Conservation (phyloP, 106 monocot species). For the Allium sativum region DNA sequence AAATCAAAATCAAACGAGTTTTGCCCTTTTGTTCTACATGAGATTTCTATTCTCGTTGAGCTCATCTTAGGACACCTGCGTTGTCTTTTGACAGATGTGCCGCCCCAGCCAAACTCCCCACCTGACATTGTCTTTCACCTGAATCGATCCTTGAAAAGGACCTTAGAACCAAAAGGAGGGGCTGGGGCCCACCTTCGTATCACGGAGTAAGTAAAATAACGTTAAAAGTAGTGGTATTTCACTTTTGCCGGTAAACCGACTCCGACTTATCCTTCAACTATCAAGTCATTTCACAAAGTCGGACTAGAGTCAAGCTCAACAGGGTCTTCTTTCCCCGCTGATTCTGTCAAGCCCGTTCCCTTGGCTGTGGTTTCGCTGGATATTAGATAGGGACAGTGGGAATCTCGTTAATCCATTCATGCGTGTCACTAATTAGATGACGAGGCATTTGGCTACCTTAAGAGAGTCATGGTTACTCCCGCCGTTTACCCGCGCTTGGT, state of each 20-base stretch:
- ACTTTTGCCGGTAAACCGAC: not conserved
- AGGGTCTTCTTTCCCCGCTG: constrained; percentile 32
- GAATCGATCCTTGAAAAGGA: too few relatives aligned
- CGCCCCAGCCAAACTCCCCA: constrained; percentile 76
- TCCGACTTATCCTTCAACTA: constrained; percentile 20
- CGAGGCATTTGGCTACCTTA: constrained; percentile 78
- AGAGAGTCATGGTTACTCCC: constrained; percentile 71
- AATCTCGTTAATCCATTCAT: constrained; percentile 83
- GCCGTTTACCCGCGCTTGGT: constrained; percentile 55
- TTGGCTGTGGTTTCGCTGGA: constrained; percentile 74
- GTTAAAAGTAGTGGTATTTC: not conserved
- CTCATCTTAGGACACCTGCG: constrained; percentile 76
- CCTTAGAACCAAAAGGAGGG: constrained; percentile 1
- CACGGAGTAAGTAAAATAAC: not conserved
- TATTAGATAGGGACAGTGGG: constrained; percentile 70
- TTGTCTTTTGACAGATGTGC: constrained; percentile 77
- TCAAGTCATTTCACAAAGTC: constrained; percentile 23
- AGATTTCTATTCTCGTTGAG: constrained; percentile 64
- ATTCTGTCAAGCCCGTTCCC: constrained; percentile 25
- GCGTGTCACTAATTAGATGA: constrained; percentile 23
- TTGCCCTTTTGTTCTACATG: constrained; percentile 68
- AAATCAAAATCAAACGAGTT: too few relatives aligned
- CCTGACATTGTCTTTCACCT: constrained; percentile 75
- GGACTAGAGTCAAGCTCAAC: constrained; percentile 25
- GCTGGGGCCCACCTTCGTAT: not conserved